Conservation (phyloP, 371 early-diverging fungal species). For the Rhizopus delemar region DNA sequence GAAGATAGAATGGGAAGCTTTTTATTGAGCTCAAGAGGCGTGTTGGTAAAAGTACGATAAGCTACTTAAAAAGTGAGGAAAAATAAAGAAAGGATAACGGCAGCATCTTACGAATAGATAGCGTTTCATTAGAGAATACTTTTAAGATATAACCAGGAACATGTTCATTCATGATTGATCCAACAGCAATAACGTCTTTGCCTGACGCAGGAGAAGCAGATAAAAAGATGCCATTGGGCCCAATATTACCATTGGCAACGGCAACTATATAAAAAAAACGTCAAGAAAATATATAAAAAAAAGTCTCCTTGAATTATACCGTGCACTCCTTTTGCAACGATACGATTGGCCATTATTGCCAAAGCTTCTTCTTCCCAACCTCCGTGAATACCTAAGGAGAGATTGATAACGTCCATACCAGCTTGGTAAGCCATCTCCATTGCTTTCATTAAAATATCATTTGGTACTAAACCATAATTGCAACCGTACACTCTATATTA, state of each 20-base stretch:
- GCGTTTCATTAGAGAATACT: not conserved
- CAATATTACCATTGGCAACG: slow-evolving; percentile 70
- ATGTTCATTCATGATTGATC: slow-evolving; percentile 57
- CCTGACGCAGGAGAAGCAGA: slow-evolving; percentile 62
- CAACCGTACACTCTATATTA: slow-evolving; percentile 34
- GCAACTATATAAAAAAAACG: slow-evolving; percentile 21
- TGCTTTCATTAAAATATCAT: slow-evolving; percentile 67
- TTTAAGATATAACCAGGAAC: slow-evolving; percentile 27
- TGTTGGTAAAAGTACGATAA: slow-evolving; percentile 28
- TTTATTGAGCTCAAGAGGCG: slow-evolving; percentile 5
- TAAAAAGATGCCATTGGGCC: slow-evolving; percentile 60
- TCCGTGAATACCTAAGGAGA: slow-evolving; percentile 26
- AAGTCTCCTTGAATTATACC: slow-evolving; percentile 21
- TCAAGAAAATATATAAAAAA: not conserved
- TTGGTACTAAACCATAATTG: slow-evolving; percentile 25
- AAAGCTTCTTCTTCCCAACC: slow-evolving; percentile 40
- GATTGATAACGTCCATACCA: slow-evolving; percentile 28
- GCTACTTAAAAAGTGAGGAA: slow-evolving; percentile 7
- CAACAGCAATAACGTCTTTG: slow-evolving; percentile 60
- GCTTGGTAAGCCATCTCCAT: slow-evolving; percentile 65
- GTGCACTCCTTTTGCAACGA: slow-evolving; percentile 33
- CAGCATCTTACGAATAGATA: slow-evolving; percentile 12
- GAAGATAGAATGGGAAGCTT: slow-evolving; percentile 13
- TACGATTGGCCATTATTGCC: slow-evolving; percentile 33
- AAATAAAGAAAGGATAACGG: not conserved